Base-by-base conservation (phyloP, 495 filamentous ascomycete species). In the Penicillium cinerascens region DNA sequence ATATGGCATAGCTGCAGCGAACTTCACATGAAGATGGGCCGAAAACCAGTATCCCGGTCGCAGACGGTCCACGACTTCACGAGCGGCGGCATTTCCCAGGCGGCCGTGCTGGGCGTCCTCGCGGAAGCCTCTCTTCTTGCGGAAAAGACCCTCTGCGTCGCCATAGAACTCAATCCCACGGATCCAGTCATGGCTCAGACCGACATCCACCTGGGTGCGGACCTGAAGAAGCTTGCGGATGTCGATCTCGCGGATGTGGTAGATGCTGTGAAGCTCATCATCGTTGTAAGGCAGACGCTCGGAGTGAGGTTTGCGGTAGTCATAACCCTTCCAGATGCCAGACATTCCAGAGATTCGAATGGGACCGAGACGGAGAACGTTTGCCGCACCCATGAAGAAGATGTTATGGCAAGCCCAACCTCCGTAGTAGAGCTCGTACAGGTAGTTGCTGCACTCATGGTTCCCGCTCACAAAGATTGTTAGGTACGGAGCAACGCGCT, bases 381-480 rank as follows among this genome's bases (percentile, higher is more conserved):
- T 95, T 22, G 93, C 88, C 11, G 91, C 91, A 38, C 93, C 93
- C 58, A 97, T 69, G 73, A 95, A 98, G 75, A 95, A 98, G 45
- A 98, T 98, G 47, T 92, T 96, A 16, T 88, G 91, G 1, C 92
- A 92, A 2, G 89, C 93, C 93, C 93, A 98, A 35, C 93, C 93
- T 37, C 93, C 93, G 65, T 97, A 95, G 73, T 89, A 95, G 3
- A 98, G 80, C 63, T 98, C 93, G 72, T 81, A 91, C 0, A 96
- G 66, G 64, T 97, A 79, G 27, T 87, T 90, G 53, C 87, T 84
- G 0, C 93, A 91, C 68, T 98, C 93, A 56, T 98, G 93, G 64
- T 98, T 98, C 7, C 93, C 93, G 35, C 85, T 92, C 44, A 96
- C 81, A 67, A 97, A 97, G 48, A 97, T 72, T 16, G 95, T 98